Base-by-base conservation (phyloP, 257 asterid species). In the Oldenlandia corymbosa region DNA sequence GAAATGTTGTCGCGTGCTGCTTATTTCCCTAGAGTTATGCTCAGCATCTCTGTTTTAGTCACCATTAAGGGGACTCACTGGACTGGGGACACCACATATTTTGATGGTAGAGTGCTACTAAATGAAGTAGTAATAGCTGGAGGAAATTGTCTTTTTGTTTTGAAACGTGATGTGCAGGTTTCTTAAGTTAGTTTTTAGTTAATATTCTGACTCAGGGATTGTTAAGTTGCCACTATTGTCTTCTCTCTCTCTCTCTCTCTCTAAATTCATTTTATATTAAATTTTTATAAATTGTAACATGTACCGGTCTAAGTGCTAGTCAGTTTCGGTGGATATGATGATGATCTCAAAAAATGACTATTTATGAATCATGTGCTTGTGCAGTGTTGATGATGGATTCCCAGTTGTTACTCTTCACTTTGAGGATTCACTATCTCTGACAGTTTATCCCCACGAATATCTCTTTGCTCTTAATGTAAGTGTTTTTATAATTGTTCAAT, bases 361-460 rank as follows among this genome's bases (percentile, higher is more conserved):
- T 53, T 36, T 39, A 7, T 23, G 13, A 62, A 66, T 67, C 60
- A 32, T 54, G 63, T 68, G 57, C 63, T 72, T 72, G 50, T 76
- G 95, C 87, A 92, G 97, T 58, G 53, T 92, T 55, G 91, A 92
- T 73, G 93, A 92, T 67, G 95, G 83, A 60, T 92, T 92, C 80
- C 98, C 98, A 70, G 86, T 76, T 65, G 86, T 92, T 31, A 89
- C 68, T 55, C 85, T 92, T 62, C 92, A 80, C 58, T 92, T 92
- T 65, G 86, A 81, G 65, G 76, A 75, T 57, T 78, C 88, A 6
- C 84, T 87, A 24, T 32, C 76, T 60, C 66, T 92, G 86, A 72
- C 90, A 12, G 96, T 91, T 58, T 80, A 79, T 80, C 96, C 97
- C 54, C 92, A 75, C 49, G 84, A 84, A 68, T 91, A 91, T 74